phyloP scores from a whole-genome alignment of 495 filamentous ascomycete species.

The Pyrenula aspistea region DNA sequence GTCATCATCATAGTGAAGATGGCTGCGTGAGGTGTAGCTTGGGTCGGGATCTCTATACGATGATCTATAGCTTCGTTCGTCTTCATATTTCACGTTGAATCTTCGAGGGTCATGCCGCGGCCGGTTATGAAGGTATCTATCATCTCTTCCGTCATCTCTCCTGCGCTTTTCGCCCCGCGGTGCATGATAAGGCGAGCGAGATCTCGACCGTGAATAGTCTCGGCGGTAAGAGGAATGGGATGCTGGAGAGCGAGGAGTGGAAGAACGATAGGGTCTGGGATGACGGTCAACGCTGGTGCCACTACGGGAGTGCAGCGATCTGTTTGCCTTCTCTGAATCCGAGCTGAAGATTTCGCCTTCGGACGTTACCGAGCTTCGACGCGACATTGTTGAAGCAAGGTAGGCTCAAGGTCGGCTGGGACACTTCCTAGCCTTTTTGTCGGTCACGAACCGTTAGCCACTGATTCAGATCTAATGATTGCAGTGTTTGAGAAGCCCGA shows the following conservation, averaged over 20 bases:
- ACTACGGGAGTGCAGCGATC: conserved; percentile 64
- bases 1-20: conserved; percentile 45
- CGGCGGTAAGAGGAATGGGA: conserved; percentile 9
- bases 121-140: conserved; percentile 35
- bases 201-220: conserved; percentile 8
- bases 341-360: conserved; percentile 86
- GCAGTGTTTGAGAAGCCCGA: conserved; percentile 1
- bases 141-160: conserved; percentile 55
- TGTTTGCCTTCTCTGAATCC: conserved; percentile 60
- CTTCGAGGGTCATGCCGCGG: conserved; percentile 40
- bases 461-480: background rate
- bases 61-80: conserved; percentile 27
- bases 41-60: conserved; percentile 25
- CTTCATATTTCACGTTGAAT: conserved; percentile 51
- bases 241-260: conserved; percentile 38
- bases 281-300: conserved; percentile 67
- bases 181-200: conserved; percentile 23
- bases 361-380: conserved; percentile 38
- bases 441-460: background rate
- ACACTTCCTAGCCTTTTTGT: background rate
- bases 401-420: background rate
- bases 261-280: conserved; percentile 41
- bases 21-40: conserved; percentile 16
- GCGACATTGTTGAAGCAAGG: conserved; percentile 24
- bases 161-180: conserved; percentile 55